phyloP scores from a whole-genome alignment of 371 early-diverging fungal species.

The Mucor mucedo region DNA sequence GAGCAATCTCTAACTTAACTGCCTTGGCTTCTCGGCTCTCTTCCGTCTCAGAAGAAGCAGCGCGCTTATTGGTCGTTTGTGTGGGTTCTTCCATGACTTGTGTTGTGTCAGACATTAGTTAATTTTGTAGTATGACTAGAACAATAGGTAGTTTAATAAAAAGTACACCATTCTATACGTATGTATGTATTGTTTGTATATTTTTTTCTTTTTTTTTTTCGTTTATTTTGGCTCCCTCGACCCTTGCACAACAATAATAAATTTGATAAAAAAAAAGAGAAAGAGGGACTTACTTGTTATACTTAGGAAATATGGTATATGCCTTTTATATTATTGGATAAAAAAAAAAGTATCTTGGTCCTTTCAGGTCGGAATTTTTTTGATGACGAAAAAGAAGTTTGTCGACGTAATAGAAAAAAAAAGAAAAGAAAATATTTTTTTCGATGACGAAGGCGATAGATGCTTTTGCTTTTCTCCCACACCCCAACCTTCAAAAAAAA shows the following conservation, averaged over 20 bases:
- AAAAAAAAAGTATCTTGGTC: conserved; percentile 8
- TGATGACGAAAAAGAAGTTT: conserved; percentile 39
- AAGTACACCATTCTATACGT: neutral
- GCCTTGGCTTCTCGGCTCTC: conserved; percentile 16
- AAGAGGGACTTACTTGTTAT: neutral
- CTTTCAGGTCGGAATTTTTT: conserved; percentile 34
- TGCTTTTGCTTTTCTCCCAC: too few species aligned
- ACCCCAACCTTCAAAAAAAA: too few species aligned
- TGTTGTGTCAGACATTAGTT: conserved; percentile 15
- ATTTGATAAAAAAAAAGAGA: neutral
- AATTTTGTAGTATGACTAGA: too few species aligned
- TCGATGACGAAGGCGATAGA: conserved; percentile 27
- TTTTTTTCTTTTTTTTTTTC: too few species aligned
- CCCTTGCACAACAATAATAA: neutral
- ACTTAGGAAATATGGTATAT: conserved; percentile 1
- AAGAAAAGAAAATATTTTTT: neutral
- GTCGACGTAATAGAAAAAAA: conserved; percentile 31
- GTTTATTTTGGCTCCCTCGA: too few species aligned
- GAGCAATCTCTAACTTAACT: conserved; percentile 7
- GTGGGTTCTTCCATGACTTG: neutral
- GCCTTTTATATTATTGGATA: conserved; percentile 31
- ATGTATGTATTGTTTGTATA: neutral
- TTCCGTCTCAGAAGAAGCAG: conserved; percentile 1
- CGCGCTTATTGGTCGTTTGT: conserved; percentile 9
- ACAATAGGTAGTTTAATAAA: too few species aligned